Evolutionary conservation across 495 filamentous ascomycete species (phyloP), one percentile per base, ranked within the genome.

Genomic region (Podospora conica): DNA sequence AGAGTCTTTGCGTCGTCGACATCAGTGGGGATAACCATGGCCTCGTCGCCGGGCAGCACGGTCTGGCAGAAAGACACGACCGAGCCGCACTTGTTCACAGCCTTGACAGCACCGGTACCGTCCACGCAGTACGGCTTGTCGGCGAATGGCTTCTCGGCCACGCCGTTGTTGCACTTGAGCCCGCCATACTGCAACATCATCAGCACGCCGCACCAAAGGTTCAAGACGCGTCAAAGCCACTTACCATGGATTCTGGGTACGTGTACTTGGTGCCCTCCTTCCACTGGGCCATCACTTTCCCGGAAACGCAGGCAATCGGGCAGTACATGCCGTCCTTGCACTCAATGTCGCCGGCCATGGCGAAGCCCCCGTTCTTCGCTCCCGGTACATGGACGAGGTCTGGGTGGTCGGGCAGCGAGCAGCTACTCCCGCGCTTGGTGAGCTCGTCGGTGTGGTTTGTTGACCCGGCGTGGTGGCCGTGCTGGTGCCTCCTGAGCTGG

Each of bases 31-130:
- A 93, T 95, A 67, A 93, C 79, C 91, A 95, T 95, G 62, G 89
- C 88, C 78, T 95, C 91, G 73, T 92, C 91, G n/a, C 91, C 91
- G 12, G 91, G 91, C 61, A 93, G 75, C 48, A 92, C 90, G 3
- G 91, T 95, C 73, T 95, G 91, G 72, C 91, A 95, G 75, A 93
- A 90, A 3, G 91, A 83, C 18, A 93, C 86, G 20, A 81, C 64
- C 58, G 81, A 78, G 24, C 83, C 80, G 58, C 82, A 82, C 70
- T 87, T 88, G 76, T 92, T 93, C 58, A 84, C 80, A 33, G 81
- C 85, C 55, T 78, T 75, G 28, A 94, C 82, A 4, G 84, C 67
- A 59, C 89, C 90, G 12, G 86, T 87, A 29, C 90, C 90, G 62
- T 87, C 85, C 64, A 87, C 83, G 72, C 91, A 95, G 79, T 91